phyloP scores from a whole-genome alignment of 306 rosid species.

The Quercus parvula region DNA sequence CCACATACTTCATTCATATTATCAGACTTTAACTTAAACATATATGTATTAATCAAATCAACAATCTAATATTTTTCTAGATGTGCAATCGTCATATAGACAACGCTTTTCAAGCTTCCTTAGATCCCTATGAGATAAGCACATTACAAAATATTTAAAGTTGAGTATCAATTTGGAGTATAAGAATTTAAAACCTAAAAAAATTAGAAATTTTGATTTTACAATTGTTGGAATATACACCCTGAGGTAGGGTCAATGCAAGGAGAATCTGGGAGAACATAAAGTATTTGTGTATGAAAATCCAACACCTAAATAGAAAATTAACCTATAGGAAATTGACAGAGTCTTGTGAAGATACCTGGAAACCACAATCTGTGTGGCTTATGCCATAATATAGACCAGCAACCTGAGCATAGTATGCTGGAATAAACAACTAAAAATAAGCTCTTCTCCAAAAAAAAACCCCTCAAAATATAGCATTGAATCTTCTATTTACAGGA shows the following conservation, averaged over 20 bases:
- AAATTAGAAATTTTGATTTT: neutral
- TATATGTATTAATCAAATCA: neutral
- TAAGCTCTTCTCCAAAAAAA: constrained; percentile 6
- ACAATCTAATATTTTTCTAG: neutral
- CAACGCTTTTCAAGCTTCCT: neutral
- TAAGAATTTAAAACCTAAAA: neutral
- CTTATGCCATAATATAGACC: constrained; percentile 64
- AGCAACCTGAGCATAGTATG: constrained; percentile 86
- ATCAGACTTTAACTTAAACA: neutral
- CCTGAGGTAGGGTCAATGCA: neutral
- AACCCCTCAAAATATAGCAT: neutral
- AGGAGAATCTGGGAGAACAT: neutral
- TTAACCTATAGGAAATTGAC: neutral
- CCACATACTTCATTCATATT: neutral
- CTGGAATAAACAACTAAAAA: constrained; percentile 42
- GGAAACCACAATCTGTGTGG: constrained; percentile 62
- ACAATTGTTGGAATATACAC: neutral
- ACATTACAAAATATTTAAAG: neutral
- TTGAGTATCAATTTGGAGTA: neutral
- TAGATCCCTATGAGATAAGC: neutral
- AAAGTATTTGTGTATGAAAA: neutral
- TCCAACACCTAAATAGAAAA: neutral
- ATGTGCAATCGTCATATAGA: neutral
- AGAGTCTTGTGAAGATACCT: constrained; percentile 40
- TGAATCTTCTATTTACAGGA: neutral